These are phyloP conservation scores for Monosporascus sp. DNA, from an alignment of 2,329 filamentous ascomycete species.

Conservation along the genomic window DNA sequence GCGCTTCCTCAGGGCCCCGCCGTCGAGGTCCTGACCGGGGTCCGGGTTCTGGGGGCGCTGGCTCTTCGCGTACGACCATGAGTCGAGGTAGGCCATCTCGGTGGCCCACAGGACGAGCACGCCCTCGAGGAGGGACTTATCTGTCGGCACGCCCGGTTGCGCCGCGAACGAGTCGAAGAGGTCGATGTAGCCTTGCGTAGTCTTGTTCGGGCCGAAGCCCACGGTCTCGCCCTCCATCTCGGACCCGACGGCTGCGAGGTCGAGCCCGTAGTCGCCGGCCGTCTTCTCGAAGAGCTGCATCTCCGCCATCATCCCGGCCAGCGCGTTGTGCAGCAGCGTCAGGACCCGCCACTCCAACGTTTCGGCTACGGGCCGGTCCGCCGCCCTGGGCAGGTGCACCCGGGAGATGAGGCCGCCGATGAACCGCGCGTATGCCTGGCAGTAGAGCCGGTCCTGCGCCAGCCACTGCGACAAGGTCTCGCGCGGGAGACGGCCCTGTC, in stretches of 20 bases:
- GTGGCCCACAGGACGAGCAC: slow-evolving; percentile 74
- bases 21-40: slow-evolving; percentile 49
- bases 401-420: slow-evolving; percentile 25
- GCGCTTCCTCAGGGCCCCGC: slow-evolving; percentile 56
- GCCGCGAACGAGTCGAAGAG: slow-evolving; percentile 25
- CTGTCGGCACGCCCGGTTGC: slow-evolving; percentile 1
- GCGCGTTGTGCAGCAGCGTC: slow-evolving; percentile 19
- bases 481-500: slow-evolving; percentile 20
- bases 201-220: slow-evolving; percentile 18
- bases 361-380: slow-evolving; percentile 4
- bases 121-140: slow-evolving; percentile 50
- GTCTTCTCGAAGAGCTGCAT: slow-evolving; percentile 25
- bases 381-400: slow-evolving; percentile 16
- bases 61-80: slow-evolving; percentile 49
- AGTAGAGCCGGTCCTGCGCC: slow-evolving; percentile 28
- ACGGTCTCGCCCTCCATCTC: slow-evolving; percentile 4
- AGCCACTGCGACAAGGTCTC: slow-evolving; percentile 23
- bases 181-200: slow-evolving; percentile 21
- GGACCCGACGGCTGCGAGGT: slow-evolving; percentile 13
- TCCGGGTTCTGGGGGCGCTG: slow-evolving; percentile 20
- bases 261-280: slow-evolving; percentile 19
- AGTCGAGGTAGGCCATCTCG: slow-evolving; percentile 58
- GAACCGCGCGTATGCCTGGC: slow-evolving; percentile 26
- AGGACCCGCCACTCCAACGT: slow-evolving; percentile 23
- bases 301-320: slow-evolving; percentile 21